A percentile compares a stretch with the other conserved stretches of the same genome.
Conservation (phyloP, 768 basidiomycete species). For the Rossbeevera mucosa region DNA sequence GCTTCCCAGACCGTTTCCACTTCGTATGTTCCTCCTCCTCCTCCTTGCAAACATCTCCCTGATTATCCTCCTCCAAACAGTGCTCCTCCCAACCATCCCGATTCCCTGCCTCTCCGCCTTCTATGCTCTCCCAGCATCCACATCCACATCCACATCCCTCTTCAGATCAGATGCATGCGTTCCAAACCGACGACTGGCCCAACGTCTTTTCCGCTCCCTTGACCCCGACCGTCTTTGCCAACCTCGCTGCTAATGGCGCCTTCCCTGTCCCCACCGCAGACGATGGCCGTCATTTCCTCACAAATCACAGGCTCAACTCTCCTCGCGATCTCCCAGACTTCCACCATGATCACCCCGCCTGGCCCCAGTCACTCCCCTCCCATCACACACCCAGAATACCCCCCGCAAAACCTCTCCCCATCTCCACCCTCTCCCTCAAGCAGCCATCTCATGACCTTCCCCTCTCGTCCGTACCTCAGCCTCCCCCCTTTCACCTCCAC, state of each 20-base stretch:
- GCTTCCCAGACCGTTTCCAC: no score
- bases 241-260: slow-evolving; percentile 57
- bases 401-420: slow-evolving; percentile 30
- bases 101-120: slow-evolving; percentile 8
- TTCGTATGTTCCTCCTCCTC: not conserved
- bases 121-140: slow-evolving; percentile 16
- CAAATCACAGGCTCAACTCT: slow-evolving; percentile 14
- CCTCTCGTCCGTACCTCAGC: slow-evolving; percentile 9
- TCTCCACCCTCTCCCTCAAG: slow-evolving; percentile 15
- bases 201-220: slow-evolving; percentile 59
- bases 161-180: slow-evolving; percentile 24
- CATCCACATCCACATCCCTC: slow-evolving; percentile 5
- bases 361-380: slow-evolving; percentile 24
- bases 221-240: slow-evolving; percentile 55
- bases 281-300: slow-evolving; percentile 26
- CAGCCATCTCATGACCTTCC: slow-evolving; percentile 16
- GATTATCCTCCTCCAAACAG: not conserved
- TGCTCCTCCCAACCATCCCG: not conserved
- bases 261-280: slow-evolving; percentile 38
- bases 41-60: not conserved
- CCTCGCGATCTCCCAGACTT: slow-evolving; percentile 17
- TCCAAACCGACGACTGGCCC: slow-evolving; percentile 44
- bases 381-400: slow-evolving; percentile 25
- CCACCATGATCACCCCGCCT: slow-evolving; percentile 22
- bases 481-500: slow-evolving; percentile 9